Base-by-base conservation (phyloP, 2,329 filamentous ascomycete genomes). In the Endocalyx cinctus region DNA sequence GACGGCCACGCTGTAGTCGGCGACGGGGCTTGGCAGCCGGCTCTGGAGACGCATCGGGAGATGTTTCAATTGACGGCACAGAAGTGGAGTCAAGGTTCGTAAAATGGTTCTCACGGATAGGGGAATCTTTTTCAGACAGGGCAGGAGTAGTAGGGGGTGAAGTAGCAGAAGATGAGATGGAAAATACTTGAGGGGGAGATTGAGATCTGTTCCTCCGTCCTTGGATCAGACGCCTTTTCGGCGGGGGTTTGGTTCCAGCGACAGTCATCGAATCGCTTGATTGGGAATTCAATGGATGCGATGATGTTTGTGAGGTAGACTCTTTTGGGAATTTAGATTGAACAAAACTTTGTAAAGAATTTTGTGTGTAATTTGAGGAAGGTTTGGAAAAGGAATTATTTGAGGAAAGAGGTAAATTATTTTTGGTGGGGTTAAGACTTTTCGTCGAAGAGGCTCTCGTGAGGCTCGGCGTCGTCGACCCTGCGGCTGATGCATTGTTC, bases 141-240 rank as follows among this genome's bases (percentile, higher is more conserved):
- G 38, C 36, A 8, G 47, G 52, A n/a, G 50, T 51, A n/a, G 50
- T 56, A n/a, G 48, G 39, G 16, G 46, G 35, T 5, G 55, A 58
- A 27, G 52, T 47, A 10, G 51, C 41, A 14, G 53, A 55, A n/a
- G 55, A 52, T 4, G 53, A 48, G 19, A 53, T 39, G 29, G 55
- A 58, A 37, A 57, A 57, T 16, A 57, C 39, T 26, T 47, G 41
- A 13, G 52, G 42, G 10, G 53, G 46, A 1, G 50, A 47, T 12
- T 50, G 45, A 17, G 53, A 55, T 33, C 34, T 42, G 1, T 48
- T 45, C 19, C 41, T 45, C 20, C 50, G 48, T 22, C 50, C 52
- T 42, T 57, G 54, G 4, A 57, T 39, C 17, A 58, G 46, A 14
- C 54, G 51, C 27, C 50, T 44, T 16, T 51, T 52, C 22, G 45